Conservation (phyloP, 768 basidiomycete genomes). For the Suillus brevipes region DNA sequence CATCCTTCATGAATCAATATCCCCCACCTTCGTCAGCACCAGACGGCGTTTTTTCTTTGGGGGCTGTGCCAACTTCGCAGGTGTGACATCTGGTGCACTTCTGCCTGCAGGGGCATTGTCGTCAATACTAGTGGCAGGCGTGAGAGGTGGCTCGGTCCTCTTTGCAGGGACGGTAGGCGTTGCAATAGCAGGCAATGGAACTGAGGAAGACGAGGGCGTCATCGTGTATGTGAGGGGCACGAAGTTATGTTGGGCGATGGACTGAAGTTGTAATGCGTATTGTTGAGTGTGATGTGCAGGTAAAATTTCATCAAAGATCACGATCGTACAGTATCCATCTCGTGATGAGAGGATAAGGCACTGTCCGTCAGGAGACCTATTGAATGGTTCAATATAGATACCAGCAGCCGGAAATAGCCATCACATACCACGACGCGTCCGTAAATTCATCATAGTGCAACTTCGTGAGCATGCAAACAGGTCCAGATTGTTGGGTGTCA, state of each 20-base stretch:
- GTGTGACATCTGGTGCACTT: slow-evolving; percentile 5
- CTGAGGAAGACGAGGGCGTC: slow-evolving; percentile 36
- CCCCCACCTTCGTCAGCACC: slow-evolving; percentile 70
- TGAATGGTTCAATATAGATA: slow-evolving; percentile 8
- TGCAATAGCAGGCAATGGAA: slow-evolving; percentile 31
- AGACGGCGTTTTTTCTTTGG: slow-evolving; percentile 86
- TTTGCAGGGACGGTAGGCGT: slow-evolving; percentile 35
- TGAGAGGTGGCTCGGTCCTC: slow-evolving; percentile 37
- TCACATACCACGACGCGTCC: slow-evolving; percentile 87
- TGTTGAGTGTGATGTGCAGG: slow-evolving; percentile 88
- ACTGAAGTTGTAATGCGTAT: slow-evolving; percentile 85
- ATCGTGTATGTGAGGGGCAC: slow-evolving; percentile 53
- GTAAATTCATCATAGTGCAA: slow-evolving; percentile 98
- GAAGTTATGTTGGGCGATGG: slow-evolving; percentile 84
- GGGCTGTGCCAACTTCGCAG: slow-evolving; percentile 43
- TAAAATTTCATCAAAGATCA: slow-evolving; percentile 93
- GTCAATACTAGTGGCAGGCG: slow-evolving; percentile 32
- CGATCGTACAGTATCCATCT: slow-evolving; percentile 96
- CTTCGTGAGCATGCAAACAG: slow-evolving; percentile 88
- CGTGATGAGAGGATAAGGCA: slow-evolving; percentile 87
- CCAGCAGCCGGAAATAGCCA: slow-evolving; percentile 1
- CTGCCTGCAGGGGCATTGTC: slow-evolving; percentile 14
- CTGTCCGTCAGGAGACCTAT: slow-evolving; percentile 95
- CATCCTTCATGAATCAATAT: slow-evolving; percentile 38
- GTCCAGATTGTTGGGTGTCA: slow-evolving; percentile 94